phyloP scores from a whole-genome alignment of 495 filamentous ascomycete species.

The Achaetomiella virescens region DNA sequence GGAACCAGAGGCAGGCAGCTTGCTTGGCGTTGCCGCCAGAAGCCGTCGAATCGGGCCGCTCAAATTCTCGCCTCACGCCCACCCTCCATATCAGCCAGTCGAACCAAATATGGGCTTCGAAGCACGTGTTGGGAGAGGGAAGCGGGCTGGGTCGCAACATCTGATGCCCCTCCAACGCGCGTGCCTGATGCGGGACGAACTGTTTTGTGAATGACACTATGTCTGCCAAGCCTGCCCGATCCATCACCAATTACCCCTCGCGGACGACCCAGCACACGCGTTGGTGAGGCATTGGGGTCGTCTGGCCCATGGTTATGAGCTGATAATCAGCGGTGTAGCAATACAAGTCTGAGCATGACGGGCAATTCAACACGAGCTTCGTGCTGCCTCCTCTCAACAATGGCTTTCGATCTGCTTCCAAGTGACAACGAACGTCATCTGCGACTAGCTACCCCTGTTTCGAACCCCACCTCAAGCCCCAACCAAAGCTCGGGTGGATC shows the following conservation, averaged over 20 bases:
- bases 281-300: background rate
- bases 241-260: background rate
- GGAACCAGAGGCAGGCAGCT: background rate
- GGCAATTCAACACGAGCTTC: too few relatives aligned
- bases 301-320: background rate
- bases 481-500: too few relatives aligned
- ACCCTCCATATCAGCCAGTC: background rate
- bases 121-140: slow-evolving; percentile 9
- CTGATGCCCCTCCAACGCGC: background rate
- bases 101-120: background rate
- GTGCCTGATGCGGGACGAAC: too few relatives aligned
- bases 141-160: background rate
- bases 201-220: background rate
- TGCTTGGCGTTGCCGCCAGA: background rate
- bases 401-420: too few relatives aligned
- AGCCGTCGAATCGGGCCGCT: slow-evolving; percentile 2
- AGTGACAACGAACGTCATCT: too few relatives aligned
- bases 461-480: too few relatives aligned
- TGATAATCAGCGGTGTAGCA: background rate
- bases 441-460: too few relatives aligned
- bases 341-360: too few relatives aligned
- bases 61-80: background rate
- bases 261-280: background rate
- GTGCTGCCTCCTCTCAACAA: too few relatives aligned
- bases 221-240: background rate